Percentiles rank a stretch among this genome's conserved stretches.
phyloP scores from a whole-genome alignment of 345 rosid genomes.

The Jatropha curcas region DNA sequence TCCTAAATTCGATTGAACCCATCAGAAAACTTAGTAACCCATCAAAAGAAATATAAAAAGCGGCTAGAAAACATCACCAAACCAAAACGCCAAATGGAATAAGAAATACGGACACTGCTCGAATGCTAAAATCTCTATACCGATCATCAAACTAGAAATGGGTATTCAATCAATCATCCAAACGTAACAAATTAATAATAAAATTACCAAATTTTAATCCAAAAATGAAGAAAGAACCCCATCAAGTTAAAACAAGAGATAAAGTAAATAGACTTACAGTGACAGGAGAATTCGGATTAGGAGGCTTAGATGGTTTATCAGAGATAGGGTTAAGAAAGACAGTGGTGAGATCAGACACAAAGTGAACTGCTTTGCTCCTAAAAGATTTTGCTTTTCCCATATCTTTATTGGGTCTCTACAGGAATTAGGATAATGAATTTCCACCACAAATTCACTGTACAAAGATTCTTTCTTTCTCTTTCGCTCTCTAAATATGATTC shows the following conservation, averaged over 20 bases:
- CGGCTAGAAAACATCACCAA: not conserved
- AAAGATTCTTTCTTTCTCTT: not conserved
- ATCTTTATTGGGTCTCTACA: too few relatives aligned
- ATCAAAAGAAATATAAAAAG: not conserved
- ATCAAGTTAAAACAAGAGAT: not conserved
- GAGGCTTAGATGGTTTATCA: conserved; percentile 62
- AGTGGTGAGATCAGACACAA: conserved; percentile 93
- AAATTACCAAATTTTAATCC: not conserved
- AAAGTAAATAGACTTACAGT: not conserved
- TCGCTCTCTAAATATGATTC: not conserved
- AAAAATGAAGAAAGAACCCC: not conserved
- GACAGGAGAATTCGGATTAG: conserved; percentile 5
- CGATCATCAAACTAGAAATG: not conserved
- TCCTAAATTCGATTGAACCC: not conserved
- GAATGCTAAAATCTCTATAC: too few relatives aligned
- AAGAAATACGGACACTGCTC: too few relatives aligned
- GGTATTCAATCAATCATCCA: not conserved
- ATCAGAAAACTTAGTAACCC: not conserved
- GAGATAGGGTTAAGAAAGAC: conserved; percentile 92
- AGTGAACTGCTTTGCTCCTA: conserved; percentile 89
- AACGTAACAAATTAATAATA: not conserved
- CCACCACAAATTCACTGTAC: not conserved
- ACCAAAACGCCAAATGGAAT: too few relatives aligned
- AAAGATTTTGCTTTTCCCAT: conserved; percentile 42
- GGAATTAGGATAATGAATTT: conserved; percentile 1